Evolutionary conservation across 345 rosid species (phyloP).

Genomic region (Eucalyptus polyanthemos): DNA sequence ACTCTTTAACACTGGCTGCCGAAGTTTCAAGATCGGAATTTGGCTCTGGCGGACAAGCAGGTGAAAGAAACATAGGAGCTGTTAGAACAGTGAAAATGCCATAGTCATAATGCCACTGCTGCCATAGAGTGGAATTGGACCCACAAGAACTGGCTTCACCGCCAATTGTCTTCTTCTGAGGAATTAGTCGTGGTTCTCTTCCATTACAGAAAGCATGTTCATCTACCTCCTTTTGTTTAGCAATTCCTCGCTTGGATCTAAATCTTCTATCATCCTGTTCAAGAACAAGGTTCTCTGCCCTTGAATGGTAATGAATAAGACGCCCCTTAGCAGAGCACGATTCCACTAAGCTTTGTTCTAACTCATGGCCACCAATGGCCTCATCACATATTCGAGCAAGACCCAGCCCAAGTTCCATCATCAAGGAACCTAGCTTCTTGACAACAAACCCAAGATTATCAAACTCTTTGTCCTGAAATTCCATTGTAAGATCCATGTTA

Average conservation of each 20-base stretch:
- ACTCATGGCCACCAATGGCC: conserved; percentile 59
- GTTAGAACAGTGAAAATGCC: conserved; percentile 86
- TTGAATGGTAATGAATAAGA: conserved; percentile 82
- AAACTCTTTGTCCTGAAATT: conserved; percentile 20
- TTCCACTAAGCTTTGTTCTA: conserved; percentile 57
- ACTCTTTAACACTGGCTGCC: conserved; percentile 11
- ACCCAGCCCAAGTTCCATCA: conserved; percentile 66
- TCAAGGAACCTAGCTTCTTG: conserved; percentile 58
- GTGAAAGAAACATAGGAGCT: conserved; percentile 57
- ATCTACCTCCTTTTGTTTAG: conserved; percentile 1
- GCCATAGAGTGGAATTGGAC: conserved; percentile 43
- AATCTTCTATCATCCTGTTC: conserved; percentile 4
- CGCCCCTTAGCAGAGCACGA: conserved; percentile 79
- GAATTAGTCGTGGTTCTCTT: background rate
- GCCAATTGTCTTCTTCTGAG: background rate
- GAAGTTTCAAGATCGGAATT: background rate
- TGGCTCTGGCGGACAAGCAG: conserved; percentile 3
- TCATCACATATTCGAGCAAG: conserved; percentile 65
- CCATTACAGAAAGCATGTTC: background rate
- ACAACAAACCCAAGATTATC: conserved; percentile 34
- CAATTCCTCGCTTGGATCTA: conserved; percentile 9
- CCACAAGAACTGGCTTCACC: conserved; percentile 3
- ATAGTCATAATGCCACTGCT: conserved; percentile 95
- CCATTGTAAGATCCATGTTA: background rate
- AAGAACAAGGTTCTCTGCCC: conserved; percentile 26